phyloP scores from a whole-genome alignment of 208 protist genomes.

The Crithidia bombi region DNA sequence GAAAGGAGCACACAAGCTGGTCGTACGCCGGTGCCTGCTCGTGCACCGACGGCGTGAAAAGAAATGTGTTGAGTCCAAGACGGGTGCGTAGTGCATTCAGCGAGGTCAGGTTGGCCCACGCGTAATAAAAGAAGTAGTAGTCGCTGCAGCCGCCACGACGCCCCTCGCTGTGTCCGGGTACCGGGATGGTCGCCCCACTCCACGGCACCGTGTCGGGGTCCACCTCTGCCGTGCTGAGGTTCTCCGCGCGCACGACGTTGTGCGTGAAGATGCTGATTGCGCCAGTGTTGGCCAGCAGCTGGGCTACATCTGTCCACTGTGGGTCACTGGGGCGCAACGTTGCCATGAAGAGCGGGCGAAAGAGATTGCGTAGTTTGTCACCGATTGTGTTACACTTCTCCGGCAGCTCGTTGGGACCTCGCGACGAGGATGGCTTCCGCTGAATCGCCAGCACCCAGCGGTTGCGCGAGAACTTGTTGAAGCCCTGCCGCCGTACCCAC shows the following conservation, averaged over 20 bases:
- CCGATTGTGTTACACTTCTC: constrained; percentile 59
- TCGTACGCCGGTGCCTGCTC: constrained; percentile 83
- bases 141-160: constrained; percentile 93
- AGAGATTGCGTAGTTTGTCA: constrained; percentile 95
- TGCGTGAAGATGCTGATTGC: constrained; percentile 93
- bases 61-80: constrained; percentile 79
- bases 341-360: constrained; percentile 98
- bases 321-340: constrained; percentile 90
- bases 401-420: constrained; percentile 49
- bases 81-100: constrained; percentile 95
- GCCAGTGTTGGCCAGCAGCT: constrained; percentile 94
- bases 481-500: constrained; percentile 85
- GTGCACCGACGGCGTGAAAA: constrained; percentile 95
- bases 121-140: constrained; percentile 98
- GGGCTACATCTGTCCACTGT: constrained; percentile 90
- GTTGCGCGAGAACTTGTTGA: constrained; percentile 79
- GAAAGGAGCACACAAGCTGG: constrained; percentile 94
- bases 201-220: constrained; percentile 61
- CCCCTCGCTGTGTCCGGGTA: not conserved
- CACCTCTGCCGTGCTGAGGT: constrained; percentile 44
- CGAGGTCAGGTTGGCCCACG: constrained; percentile 96
- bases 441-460: constrained; percentile 76
- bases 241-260: constrained; percentile 48
- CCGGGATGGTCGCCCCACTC: constrained; percentile 2
- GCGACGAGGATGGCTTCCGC: constrained; percentile 28